Conservation (phyloP, 164 flowering plant species). For the Amborella trichopoda region DNA sequence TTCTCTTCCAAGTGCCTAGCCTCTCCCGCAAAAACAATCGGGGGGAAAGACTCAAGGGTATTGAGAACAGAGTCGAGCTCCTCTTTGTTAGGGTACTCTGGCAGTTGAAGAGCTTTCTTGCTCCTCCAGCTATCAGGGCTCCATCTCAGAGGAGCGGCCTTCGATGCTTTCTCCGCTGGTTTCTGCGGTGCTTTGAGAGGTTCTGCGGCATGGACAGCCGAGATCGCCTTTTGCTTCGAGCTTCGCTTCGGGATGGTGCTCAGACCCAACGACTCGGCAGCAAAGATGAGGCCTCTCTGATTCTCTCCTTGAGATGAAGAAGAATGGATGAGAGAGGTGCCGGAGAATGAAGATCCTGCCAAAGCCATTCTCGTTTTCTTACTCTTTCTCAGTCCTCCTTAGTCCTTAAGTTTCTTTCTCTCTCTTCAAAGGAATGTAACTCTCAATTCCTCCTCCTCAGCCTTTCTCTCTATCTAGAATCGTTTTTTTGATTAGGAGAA, state of each 20-base stretch:
- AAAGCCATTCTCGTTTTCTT: no score
- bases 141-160: constrained; percentile 30
- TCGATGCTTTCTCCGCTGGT: constrained; percentile 6
- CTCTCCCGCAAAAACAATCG: constrained; percentile 87
- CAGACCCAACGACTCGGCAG: no score
- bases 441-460: no score
- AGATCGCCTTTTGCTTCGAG: constrained; percentile 23
- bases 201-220: constrained; percentile 57
- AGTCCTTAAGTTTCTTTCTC: no score
- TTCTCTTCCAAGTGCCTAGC: constrained; percentile 68
- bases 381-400: no score
- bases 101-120: constrained; percentile 71
- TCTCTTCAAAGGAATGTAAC: no score
- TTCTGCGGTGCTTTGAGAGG: constrained; percentile 22
- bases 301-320: no score
- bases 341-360: no score
- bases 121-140: constrained; percentile 61
- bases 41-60: constrained; percentile 69
- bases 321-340: no score
- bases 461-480: no score
- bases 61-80: constrained; percentile 55
- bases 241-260: constrained; percentile 9
- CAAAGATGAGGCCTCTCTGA: no score
- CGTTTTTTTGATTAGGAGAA: no score
- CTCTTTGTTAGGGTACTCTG: constrained; percentile 61